A percentile compares a stretch with the other conserved stretches of the same genome.
Evolutionary conservation across 306 rosid species (phyloP).

Genomic region (Mimosa pudica): DNA sequence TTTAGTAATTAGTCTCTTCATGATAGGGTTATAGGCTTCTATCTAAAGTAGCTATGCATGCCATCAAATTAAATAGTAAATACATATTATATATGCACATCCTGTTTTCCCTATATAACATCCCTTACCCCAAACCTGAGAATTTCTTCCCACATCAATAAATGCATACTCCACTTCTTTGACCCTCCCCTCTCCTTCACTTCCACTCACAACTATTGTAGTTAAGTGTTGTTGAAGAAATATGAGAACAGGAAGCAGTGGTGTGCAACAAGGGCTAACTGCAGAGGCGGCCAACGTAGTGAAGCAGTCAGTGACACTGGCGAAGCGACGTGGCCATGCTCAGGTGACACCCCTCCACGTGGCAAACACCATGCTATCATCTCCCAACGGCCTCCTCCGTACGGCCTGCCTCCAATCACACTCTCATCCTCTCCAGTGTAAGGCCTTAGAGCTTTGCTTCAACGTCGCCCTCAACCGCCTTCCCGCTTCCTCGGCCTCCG

Average conservation of each 20-base stretch:
- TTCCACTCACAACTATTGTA: neutral
- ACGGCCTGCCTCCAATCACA: conserved; percentile 89
- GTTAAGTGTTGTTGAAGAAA: conserved; percentile 11
- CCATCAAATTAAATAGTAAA: neutral
- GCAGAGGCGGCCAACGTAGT: conserved; percentile 74
- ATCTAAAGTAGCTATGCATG: neutral
- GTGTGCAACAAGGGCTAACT: conserved; percentile 81
- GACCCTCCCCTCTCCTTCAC: neutral
- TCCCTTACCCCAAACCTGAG: conserved; percentile 28
- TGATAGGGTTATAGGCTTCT: neutral
- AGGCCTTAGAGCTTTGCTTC: conserved; percentile 96
- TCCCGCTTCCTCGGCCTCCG: conserved; percentile 69
- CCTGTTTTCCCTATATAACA: conserved; percentile 12
- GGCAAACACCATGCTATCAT: conserved; percentile 79
- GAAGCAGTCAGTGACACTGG: conserved; percentile 72
- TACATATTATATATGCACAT: neutral
- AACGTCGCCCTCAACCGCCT: conserved; percentile 92
- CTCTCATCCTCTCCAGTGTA: conserved; percentile 96
- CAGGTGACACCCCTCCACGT: conserved; percentile 99
- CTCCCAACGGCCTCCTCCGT: conserved; percentile 69
- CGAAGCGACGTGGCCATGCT: conserved; percentile 89
- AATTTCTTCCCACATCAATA: neutral
- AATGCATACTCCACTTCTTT: conserved; percentile 4
- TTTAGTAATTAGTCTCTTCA: conserved; percentile 30
- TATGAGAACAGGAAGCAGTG: conserved; percentile 89